Conservation (phyloP, 495 filamentous ascomycete species). For the Ramalina intermedia region DNA sequence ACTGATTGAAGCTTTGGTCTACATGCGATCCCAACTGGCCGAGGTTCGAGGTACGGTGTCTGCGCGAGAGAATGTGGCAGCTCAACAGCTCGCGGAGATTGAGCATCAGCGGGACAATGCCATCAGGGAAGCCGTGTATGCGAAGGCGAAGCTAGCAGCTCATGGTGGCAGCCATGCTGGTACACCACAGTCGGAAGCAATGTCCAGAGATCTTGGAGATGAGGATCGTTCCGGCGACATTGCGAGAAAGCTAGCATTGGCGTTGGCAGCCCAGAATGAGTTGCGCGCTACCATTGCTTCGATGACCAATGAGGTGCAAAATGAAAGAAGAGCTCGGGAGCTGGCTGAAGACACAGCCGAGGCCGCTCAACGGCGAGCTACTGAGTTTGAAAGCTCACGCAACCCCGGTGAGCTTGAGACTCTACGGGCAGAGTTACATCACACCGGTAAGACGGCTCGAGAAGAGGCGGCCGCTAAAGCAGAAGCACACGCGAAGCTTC, state of each 20-base stretch:
- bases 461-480: slow-evolving; percentile 63
- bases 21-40: slow-evolving; percentile 71
- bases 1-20: slow-evolving; percentile 80
- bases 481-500: slow-evolving; percentile 59
- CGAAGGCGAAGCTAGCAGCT: slow-evolving; percentile 81
- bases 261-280: slow-evolving; percentile 63
- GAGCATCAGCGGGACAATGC: slow-evolving; percentile 88
- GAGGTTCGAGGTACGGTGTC: slow-evolving; percentile 80
- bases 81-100: slow-evolving; percentile 78
- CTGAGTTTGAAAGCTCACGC: slow-evolving; percentile 74
- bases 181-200: slow-evolving; percentile 53
- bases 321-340: slow-evolving; percentile 65
- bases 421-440: slow-evolving; percentile 70
- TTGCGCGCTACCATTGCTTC: slow-evolving; percentile 55
- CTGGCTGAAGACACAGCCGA: slow-evolving; percentile 79
- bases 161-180: slow-evolving; percentile 57
- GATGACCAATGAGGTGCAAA: slow-evolving; percentile 52
- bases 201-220: slow-evolving; percentile 38
- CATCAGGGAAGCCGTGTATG: slow-evolving; percentile 83
- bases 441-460: slow-evolving; percentile 53
- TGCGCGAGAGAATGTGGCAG: slow-evolving; percentile 67
- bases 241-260: slow-evolving; percentile 63
- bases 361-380: slow-evolving; percentile 66
- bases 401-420: slow-evolving; percentile 71
- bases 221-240: slow-evolving; percentile 64